A percentile compares a stretch with the other conserved stretches of the same genome.
These are phyloP conservation scores for Pyricularia grisea DNA, from an alignment of 2,329 filamentous ascomycete species.

Conservation along the genomic window DNA sequence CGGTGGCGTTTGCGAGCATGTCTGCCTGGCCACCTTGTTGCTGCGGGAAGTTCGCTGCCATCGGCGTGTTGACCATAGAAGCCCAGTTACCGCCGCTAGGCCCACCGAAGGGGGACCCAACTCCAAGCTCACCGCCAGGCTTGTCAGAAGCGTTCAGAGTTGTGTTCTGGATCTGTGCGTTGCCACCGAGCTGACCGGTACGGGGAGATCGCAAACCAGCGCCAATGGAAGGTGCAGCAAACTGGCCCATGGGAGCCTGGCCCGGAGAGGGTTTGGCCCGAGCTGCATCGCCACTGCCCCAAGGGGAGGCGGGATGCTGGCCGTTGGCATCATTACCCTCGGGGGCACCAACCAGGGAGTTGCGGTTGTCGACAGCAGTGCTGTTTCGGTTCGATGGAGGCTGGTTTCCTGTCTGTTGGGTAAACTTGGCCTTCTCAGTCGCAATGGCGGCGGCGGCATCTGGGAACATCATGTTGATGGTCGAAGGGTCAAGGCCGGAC, in stretches of 20 bases:
- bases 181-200: constrained; percentile 55
- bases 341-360: constrained; percentile 45
- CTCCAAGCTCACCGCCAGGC: constrained; percentile 59
- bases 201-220: constrained; percentile 67
- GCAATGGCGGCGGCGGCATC: constrained; percentile 98
- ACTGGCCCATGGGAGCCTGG: constrained; percentile 86
- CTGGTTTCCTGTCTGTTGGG: constrained; percentile 83
- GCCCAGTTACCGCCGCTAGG: constrained; percentile 79
- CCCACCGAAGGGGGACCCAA: constrained; percentile 75
- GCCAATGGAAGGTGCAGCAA: constrained; percentile 61
- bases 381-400: constrained; percentile 93
- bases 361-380: constrained; percentile 65
- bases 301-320: constrained; percentile 68
- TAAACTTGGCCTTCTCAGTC: constrained; percentile 95
- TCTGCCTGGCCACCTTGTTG: constrained; percentile 69
- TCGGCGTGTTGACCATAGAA: constrained; percentile 95
- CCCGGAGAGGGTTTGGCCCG: constrained; percentile 72
- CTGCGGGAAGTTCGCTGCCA: constrained; percentile 75
- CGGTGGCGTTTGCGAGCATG: constrained; percentile 97
- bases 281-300: constrained; percentile 50
- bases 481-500: constrained; percentile 85
- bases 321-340: constrained; percentile 51
- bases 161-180: constrained; percentile 70
- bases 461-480: constrained; percentile 98
- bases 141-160: constrained; percentile 68